These are phyloP conservation scores for Clitopilus hobsonii DNA, from an alignment of 768 basidiomycete genomes.

Conservation along the genomic window DNA sequence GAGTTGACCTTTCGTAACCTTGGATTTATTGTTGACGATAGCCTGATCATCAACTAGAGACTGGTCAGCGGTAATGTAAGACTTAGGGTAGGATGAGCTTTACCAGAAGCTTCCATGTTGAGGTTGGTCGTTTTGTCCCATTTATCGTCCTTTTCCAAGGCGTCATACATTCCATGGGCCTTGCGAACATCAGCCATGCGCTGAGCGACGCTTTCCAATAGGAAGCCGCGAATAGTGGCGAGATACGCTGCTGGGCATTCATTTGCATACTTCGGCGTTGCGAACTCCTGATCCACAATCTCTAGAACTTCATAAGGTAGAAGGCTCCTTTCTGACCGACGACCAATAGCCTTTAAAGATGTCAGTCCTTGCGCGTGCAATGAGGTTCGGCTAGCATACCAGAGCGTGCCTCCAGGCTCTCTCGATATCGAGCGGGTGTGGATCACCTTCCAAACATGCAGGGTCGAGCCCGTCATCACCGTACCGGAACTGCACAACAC, in stretches of 20 bases:
- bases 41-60: conserved; percentile 57
- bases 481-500: conserved; percentile 94
- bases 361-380: conserved; percentile 4
- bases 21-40: conserved; percentile 84
- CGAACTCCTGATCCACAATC: conserved; percentile 61
- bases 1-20: conserved; percentile 83
- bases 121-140: conserved; percentile 79
- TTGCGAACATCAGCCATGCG: conserved; percentile 64
- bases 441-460: conserved; percentile 92
- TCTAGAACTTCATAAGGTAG: conserved; percentile 85
- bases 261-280: conserved; percentile 50
- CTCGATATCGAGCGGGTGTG: conserved; percentile 86
- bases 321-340: conserved; percentile 56
- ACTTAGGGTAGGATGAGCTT: conserved; percentile 13
- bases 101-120: conserved; percentile 70
- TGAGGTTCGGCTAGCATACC: conserved; percentile 34
- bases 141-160: conserved; percentile 65
- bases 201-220: conserved; percentile 59
- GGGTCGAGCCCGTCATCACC: conserved; percentile 98
- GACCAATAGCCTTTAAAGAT: conserved; percentile 52
- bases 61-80: neutral
- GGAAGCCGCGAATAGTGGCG: conserved; percentile 64
- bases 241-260: conserved; percentile 74
- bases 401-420: conserved; percentile 84
- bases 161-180: conserved; percentile 79